Evolutionary conservation across 441 rosid genomes (phyloP).

Genomic region (Arabidopsis lyrata): DNA sequence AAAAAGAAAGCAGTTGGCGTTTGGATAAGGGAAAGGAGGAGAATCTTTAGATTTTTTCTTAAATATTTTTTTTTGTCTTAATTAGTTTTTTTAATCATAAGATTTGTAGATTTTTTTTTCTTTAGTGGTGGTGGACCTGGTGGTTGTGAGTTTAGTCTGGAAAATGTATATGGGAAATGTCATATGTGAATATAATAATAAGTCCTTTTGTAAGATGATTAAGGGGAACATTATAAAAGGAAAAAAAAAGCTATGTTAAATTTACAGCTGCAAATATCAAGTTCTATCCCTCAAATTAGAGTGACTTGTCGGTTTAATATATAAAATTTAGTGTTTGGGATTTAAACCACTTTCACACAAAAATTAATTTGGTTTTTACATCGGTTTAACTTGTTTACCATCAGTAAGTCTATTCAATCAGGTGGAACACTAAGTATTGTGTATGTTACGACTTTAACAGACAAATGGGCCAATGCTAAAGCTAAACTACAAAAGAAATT

Average conservation of each 20-base stretch:
- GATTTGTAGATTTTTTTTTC: conserved; percentile 1
- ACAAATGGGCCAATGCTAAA: background rate
- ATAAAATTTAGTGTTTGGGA: too few relatives aligned
- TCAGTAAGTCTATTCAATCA: background rate
- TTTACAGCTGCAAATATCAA: background rate
- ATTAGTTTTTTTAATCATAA: background rate
- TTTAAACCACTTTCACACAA: background rate
- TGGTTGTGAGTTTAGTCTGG: conserved; percentile 15
- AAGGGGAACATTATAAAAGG: background rate
- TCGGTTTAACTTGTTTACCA: background rate
- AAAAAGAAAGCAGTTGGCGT: conserved; percentile 29
- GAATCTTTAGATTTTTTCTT: conserved; percentile 22
- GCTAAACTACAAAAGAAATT: background rate
- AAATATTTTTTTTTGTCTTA: background rate
- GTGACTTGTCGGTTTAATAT: too few relatives aligned
- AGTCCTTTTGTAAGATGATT: background rate
- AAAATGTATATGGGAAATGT: conserved; percentile 19
- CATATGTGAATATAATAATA: conserved; percentile 15
- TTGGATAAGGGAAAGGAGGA: conserved; percentile 31
- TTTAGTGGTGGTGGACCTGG: conserved; percentile 29
- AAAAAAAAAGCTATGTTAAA: background rate
- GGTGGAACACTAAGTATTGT: background rate
- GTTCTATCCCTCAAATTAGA: too few relatives aligned
- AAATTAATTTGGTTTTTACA: background rate
- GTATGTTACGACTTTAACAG: background rate